These are phyloP conservation scores for Mortierella sp. DNA, from an alignment of 371 early-diverging fungal genomes.

Conservation along the genomic window DNA sequence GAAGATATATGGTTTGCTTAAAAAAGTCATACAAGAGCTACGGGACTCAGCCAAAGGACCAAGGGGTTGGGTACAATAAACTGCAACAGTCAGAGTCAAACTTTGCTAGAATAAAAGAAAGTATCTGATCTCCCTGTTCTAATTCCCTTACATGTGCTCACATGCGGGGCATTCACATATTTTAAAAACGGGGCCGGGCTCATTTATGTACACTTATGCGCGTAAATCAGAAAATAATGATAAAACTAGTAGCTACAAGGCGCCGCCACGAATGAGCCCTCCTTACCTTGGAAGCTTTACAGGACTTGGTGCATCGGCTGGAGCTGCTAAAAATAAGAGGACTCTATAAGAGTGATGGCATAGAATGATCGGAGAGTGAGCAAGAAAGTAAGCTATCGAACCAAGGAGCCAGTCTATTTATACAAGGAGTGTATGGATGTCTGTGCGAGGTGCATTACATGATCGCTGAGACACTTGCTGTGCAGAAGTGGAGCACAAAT, in stretches of 20 bases:
- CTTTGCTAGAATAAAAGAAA: neutral
- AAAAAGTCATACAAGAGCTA: neutral
- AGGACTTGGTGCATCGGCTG: neutral
- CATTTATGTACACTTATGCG: neutral
- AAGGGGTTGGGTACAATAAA: constrained; percentile 14
- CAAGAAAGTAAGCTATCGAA: neutral
- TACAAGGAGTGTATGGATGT: neutral
- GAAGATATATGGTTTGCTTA: neutral
- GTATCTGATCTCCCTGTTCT: neutral
- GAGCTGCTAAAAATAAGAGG: constrained; percentile 10
- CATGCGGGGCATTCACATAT: constrained; percentile 13
- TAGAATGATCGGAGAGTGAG: constrained; percentile 8
- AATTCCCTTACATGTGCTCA: constrained; percentile 22
- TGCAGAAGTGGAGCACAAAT: neutral
- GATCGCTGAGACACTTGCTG: constrained; percentile 2
- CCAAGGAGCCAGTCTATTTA: constrained; percentile 7
- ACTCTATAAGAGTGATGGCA: neutral
- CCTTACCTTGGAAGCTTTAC: constrained; percentile 23
- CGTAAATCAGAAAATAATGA: neutral
- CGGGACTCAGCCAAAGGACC: constrained; percentile 22
- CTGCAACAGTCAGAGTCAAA: neutral
- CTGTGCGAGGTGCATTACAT: constrained; percentile 6
- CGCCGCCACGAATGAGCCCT: constrained; percentile 23
- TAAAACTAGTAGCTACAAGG: constrained; percentile 8
- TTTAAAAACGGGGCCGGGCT: constrained; percentile 26